Percentiles rank a stretch among this genome's conserved stretches.
Evolutionary conservation across 176 grass and related monocot genomes (phyloP).

Genomic region (Ampelocalamus luodianensis): DNA sequence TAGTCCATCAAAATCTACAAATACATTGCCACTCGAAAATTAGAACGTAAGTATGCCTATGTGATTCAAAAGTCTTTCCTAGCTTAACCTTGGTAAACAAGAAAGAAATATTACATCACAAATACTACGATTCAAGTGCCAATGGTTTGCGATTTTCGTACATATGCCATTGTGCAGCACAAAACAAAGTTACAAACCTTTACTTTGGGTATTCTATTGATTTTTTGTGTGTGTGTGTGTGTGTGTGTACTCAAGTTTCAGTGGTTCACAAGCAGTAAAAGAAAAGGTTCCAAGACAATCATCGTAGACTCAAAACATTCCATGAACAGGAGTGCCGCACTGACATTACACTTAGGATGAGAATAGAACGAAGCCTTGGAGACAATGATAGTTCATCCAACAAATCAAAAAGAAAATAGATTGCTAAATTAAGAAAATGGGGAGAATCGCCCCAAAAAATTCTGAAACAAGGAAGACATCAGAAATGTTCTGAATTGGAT

Average conservation of each 20-base stretch:
- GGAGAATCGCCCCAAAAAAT: background rate
- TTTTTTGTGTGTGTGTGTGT: background rate
- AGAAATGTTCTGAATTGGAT: background rate
- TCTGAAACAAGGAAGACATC: background rate
- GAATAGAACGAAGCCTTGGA: background rate
- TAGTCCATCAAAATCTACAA: background rate
- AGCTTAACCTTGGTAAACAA: conserved; percentile 12
- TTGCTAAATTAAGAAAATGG: background rate
- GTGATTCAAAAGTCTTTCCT: background rate
- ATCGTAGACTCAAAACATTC: background rate
- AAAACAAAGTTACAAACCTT: conserved; percentile 22
- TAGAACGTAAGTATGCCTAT: background rate
- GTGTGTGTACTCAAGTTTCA: background rate
- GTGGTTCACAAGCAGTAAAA: background rate
- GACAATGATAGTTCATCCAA: background rate
- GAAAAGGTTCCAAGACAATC: background rate
- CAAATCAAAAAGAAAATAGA: background rate
- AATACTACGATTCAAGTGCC: background rate
- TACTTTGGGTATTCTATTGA: background rate
- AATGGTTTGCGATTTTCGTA: background rate
- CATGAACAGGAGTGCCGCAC: background rate
- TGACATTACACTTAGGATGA: background rate
- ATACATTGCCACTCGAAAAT: background rate
- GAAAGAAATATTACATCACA: background rate
- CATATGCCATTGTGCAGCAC: background rate